Conservation (phyloP, 768 basidiomycete genomes). For the Amanita pallidorosea region DNA sequence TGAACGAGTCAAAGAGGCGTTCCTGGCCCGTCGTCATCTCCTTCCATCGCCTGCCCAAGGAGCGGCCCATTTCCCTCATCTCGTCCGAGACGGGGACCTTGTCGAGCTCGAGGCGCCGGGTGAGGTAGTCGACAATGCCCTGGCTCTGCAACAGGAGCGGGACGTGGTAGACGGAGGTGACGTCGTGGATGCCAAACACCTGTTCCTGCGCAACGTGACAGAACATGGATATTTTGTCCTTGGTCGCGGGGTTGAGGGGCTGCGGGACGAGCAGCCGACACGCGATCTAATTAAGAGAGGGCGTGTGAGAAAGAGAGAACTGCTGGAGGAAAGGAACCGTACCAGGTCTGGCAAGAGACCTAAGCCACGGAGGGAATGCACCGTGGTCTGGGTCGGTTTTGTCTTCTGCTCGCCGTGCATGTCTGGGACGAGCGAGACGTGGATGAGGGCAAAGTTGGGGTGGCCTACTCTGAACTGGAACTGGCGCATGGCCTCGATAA, state of each 20-base stretch:
- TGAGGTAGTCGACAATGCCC: constrained; percentile 81
- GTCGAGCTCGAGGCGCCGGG: constrained; percentile 68
- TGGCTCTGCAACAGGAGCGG: constrained; percentile 87
- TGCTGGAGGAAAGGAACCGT: constrained; percentile 17
- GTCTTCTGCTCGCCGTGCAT: constrained; percentile 99
- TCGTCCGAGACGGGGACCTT: constrained; percentile 40
- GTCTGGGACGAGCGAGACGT: constrained; percentile 96
- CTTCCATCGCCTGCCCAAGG: constrained; percentile 69
- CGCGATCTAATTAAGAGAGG: constrained; percentile 62
- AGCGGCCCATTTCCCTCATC: constrained; percentile 50
- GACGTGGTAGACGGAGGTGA: constrained; percentile 95
- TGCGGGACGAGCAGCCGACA: constrained; percentile 78
- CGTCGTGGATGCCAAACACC: constrained; percentile 93
- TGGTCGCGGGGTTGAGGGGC: constrained; percentile 75
- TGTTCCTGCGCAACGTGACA: constrained; percentile 87
- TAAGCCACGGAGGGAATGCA: constrained; percentile 85
- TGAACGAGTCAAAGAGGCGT: constrained; percentile 79
- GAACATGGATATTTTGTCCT: constrained; percentile 98
- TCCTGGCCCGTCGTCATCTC: constrained; percentile 86
- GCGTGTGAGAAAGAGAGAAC: background rate
- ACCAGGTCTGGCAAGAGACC: constrained; percentile 91
- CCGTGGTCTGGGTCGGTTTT: constrained; percentile 96
- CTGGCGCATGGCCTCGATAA: constrained; percentile 98
- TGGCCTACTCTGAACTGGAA: constrained; percentile 98
- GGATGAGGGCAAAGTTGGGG: constrained; percentile 94